Base-by-base conservation (phyloP, 108 stramenopile genomes). In the Cylindrotheca closterium region DNA sequence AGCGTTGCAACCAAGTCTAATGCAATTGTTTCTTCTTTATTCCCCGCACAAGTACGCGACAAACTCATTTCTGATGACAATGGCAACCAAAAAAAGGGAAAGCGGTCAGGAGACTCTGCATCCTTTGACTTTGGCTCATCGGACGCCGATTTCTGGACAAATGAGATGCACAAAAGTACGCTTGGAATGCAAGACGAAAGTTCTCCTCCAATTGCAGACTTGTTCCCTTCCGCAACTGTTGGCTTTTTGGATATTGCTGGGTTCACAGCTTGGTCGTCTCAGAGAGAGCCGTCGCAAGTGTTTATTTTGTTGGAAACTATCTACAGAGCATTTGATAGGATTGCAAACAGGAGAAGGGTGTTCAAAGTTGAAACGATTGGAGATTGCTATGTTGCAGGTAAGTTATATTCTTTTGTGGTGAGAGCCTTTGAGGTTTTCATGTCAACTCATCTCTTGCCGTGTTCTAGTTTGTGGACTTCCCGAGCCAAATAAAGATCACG, bases 161-260 rank as follows among this genome's bases (percentile, higher is more conserved):
- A 7, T 15, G 37, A 15, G 4, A 31, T 33, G n/a, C 19, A 42
- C 7, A 5, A 7, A 4, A 42, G 5, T 42, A 15, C 10, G 5
- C 26, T 22, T 29, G 55, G 55, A 10, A 26, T 4, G 4, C 4
- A 12, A 5, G 3, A 63, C 26, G 48, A 29, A 3, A 25, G 74
- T 24, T 19, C 18, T 42, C 58, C 58, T n/a, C 80, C 80, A 3
- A 78, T 81, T 55, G 80, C 80, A 7, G 80, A 81, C 30, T 55
- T 81, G 46, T 81, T 81, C 50, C 69, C 63, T 33, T 57, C 73
- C 45, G 77, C 80, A 4, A 74, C 76, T 12, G 77, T 81, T 25
- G 68, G 77, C 73, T 81, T 81, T 65, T 63, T 76, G 10, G 80
- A 81, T 53, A 82, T 82, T 51, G 81, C 72, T 25, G 75, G 79